Conservation (phyloP, 2,329 filamentous ascomycete genomes). For the Aspergillus tubingensis region DNA sequence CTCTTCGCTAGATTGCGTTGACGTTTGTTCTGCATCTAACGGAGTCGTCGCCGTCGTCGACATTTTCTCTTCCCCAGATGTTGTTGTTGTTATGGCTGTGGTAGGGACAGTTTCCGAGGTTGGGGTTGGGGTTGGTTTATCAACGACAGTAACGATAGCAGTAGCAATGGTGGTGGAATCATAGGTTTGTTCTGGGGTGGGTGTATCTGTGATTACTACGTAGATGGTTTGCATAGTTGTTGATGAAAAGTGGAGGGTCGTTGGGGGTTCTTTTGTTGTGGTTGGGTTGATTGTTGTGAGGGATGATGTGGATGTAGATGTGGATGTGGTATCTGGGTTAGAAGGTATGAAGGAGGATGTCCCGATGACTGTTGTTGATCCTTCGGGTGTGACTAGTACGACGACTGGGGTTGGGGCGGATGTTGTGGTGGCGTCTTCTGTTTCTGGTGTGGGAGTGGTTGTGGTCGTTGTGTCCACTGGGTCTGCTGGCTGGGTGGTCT, state of each 20-base stretch:
- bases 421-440: background rate
- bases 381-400: constrained; percentile 9
- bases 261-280: background rate
- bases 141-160: too few species aligned
- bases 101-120: background rate
- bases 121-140: too few species aligned
- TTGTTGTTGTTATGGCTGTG: too few species aligned
- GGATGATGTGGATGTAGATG: background rate
- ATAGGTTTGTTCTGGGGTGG: background rate
- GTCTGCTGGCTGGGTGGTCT: background rate
- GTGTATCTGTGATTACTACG: background rate
- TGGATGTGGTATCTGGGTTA: background rate
- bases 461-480: background rate
- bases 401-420: constrained; percentile 5
- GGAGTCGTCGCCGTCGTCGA: background rate
- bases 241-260: constrained; percentile 6
- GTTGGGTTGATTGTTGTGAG: background rate
- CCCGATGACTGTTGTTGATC: constrained; percentile 1
- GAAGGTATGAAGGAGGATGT: background rate
- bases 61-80: background rate
- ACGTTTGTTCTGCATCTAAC: too few species aligned
- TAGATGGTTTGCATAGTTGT: constrained; percentile 3
- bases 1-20: background rate
- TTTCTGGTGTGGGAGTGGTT: background rate
- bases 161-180: background rate